These are phyloP conservation scores for Corylus avellana DNA, from an alignment of 306 rosid species.

Conservation along the genomic window DNA sequence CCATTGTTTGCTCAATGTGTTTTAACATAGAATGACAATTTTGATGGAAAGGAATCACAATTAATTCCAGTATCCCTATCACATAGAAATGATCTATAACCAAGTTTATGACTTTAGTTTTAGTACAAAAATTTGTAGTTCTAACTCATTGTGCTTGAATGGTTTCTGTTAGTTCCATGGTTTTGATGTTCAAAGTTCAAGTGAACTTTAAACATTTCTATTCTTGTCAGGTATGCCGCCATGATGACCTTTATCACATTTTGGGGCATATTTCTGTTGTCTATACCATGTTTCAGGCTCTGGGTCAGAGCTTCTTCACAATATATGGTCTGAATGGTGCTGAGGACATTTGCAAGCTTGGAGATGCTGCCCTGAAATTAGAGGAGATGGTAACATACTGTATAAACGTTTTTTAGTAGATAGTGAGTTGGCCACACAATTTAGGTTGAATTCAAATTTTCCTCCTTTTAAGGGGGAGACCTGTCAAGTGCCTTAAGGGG, in stretches of 20 bases:
- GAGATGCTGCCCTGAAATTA: conserved; percentile 1
- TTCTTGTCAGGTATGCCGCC: neutral
- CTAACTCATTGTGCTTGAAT: neutral
- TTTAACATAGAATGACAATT: neutral
- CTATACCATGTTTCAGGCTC: neutral
- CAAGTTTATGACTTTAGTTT: neutral
- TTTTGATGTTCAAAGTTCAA: neutral
- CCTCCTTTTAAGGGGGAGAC: neutral
- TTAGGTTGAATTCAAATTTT: neutral
- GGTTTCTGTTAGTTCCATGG: neutral
- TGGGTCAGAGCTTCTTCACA: neutral
- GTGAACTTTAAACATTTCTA: neutral
- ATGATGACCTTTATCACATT: neutral
- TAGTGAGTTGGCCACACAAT: neutral
- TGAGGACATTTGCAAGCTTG: conserved; percentile 1
- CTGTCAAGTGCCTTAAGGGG: neutral
- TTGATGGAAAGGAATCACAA: neutral
- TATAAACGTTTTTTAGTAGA: neutral
- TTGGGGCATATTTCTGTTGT: neutral
- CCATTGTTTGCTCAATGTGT: neutral
- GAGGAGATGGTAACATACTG: neutral
- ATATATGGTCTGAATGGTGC: neutral
- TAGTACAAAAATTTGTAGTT: neutral
- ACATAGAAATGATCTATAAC: neutral
- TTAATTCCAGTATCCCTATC: neutral